Evolutionary conservation across 1,284 basidiomycete species (phyloP), one percentile per base, ranked within the genome.

Genomic region (Hemileia vastatrix): DNA sequence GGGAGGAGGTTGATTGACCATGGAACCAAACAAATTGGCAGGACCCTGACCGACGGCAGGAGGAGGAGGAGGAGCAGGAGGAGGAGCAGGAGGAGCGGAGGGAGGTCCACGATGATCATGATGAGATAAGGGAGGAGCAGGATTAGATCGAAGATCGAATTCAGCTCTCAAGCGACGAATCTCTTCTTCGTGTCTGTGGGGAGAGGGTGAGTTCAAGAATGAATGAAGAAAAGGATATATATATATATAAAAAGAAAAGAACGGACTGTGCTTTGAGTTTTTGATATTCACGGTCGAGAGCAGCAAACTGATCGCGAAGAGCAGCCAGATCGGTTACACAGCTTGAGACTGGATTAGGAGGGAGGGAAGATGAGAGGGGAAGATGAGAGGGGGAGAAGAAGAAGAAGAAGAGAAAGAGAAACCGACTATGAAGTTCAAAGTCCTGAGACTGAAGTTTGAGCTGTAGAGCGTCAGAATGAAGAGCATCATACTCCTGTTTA

Each of bases 131-230:
- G 53, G 8, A n/a, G 36, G 45, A 43, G 44, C 40, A 36, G 60
- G 15, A 5, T 32, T 3, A 31, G 52, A 32, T 31, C 60, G 53
- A 32, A 55, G 60, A 27, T 63, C 60, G 4, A 63, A 21, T 44
- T 63, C 53, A 36, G 50, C 53, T 15, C 56, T 53, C 4, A 63
- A 40, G 24, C 60, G n/a, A 3, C 60, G 45, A 2, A 63, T n/a
- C 32, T 63, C 60, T 56, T 63, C 60, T 19, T 63, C 60, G 36
- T 63, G 56, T 21, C 60, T 63, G n/a, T 43, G n/a, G n/a, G n/a
- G n/a, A n/a, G n/a, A n/a, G n/a, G n/a, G n/a, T n/a, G n/a, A n/a
- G n/a, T n/a, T n/a, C n/a, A n/a, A n/a, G n/a, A n/a, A n/a, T n/a
- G n/a, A n/a, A n/a, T n/a, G n/a, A n/a, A n/a, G n/a, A n/a, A n/a